phyloP scores from a whole-genome alignment of 2,329 filamentous ascomycete genomes.

The Leptosphaerulina australis region DNA sequence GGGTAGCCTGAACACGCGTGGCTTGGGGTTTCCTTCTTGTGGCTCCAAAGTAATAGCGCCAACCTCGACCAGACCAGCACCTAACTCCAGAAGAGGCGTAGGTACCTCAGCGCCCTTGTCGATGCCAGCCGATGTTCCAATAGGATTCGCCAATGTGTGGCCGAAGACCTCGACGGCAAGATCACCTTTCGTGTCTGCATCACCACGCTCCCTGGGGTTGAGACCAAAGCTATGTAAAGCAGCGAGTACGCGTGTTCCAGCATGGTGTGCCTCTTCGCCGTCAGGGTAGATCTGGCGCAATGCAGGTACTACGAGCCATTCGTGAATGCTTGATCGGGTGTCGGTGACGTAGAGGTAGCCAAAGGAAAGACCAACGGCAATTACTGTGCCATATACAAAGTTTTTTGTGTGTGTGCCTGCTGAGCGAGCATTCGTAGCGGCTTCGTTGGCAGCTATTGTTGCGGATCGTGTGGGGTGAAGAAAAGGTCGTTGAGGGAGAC shows the following conservation, averaged over 20 bases:
- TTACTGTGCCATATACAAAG: slow-evolving; percentile 59
- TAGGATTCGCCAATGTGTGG: slow-evolving; percentile 77
- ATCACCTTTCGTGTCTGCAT: slow-evolving; percentile 59
- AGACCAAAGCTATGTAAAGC: slow-evolving; percentile 74
- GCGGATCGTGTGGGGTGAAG: slow-evolving; percentile 31
- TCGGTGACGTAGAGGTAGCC: slow-evolving; percentile 61
- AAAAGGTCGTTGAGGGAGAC: slow-evolving; percentile 23
- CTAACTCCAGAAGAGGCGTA: slow-evolving; percentile 81
- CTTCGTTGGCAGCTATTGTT: slow-evolving; percentile 34
- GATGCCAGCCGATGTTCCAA: slow-evolving; percentile 92
- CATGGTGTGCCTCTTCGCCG: slow-evolving; percentile 90
- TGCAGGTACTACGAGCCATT: slow-evolving; percentile 62
- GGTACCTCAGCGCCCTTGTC: slow-evolving; percentile 94
- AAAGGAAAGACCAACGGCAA: slow-evolving; percentile 55
- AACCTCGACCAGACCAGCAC: slow-evolving; percentile 86
- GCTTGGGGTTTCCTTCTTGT: slow-evolving; percentile 84
- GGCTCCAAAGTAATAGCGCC: slow-evolving; percentile 88
- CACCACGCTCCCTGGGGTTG: slow-evolving; percentile 81
- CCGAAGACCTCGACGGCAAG: slow-evolving; percentile 74
- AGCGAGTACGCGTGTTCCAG: slow-evolving; percentile 73
- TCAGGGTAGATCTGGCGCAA: slow-evolving; percentile 72
- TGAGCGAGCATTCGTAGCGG: slow-evolving; percentile 46
- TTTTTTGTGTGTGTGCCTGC: slow-evolving; percentile 56
- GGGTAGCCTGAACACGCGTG: slow-evolving; percentile 85
- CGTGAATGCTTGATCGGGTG: slow-evolving; percentile 60